Base-by-base conservation (phyloP, 192 early-diverging fungal genomes). In the Paraglomus brasilianum region DNA sequence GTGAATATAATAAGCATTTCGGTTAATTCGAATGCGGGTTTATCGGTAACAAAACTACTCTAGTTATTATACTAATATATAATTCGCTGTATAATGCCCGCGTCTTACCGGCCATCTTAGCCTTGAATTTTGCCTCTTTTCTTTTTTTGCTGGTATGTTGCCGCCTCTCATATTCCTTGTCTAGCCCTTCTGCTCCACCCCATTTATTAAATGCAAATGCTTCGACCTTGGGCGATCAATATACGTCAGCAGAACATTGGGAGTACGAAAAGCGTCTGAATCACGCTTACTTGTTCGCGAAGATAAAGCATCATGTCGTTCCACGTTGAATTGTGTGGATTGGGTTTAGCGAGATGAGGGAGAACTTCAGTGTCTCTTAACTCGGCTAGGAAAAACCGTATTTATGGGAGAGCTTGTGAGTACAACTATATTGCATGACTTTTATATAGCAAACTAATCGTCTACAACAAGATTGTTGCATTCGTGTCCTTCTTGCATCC, bases 221-320 rank as follows among this genome's bases (percentile, higher is more conserved):
- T 74, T 99, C 97, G 5, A 98, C 87, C 81, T 90, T 72, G 8
- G 43, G 17, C 3, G n/a, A 17, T 53, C 45, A 57, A n/a, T n/a
- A n/a, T n/a, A n/a, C 58, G 49, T 1, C 10, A 46, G 17, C 22
- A 5, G 10, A 10, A 46, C 17, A 15, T 15, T 52, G 4, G 21
- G 15, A 36, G 14, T 5, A 66, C n/a, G 9, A 22, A 53, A 10
- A 43, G 36, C 38, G 17, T 6, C 8, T 2, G 9, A 47, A 6
- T 5, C 44, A 72, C 15, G 15, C 41, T 51, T 72, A 87, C 91
- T 73, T 93, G 89, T 65, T 80, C 79, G 14, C 95, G 83, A 17
- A 96, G 80, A 66, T 93, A 98, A 17, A 98, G 78, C 75, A 95
- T 86, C 97, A 99, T 99, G 78, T 94, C 94, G 80, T 93, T 93